These are phyloP conservation scores for Leucocoprinus leucothites DNA, from an alignment of 768 basidiomycete species.

Conservation along the genomic window DNA sequence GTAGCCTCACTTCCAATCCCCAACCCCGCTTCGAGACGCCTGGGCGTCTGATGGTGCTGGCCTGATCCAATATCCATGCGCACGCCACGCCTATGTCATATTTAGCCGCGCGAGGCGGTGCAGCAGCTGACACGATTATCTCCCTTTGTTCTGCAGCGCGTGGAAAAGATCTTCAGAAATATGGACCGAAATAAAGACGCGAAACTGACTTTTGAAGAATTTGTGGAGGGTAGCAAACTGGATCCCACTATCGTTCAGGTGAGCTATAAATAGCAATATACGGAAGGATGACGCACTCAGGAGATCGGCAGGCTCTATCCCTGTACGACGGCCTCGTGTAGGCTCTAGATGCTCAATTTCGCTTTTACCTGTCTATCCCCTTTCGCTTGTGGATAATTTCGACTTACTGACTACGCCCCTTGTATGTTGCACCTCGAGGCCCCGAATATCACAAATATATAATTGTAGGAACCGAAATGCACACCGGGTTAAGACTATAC, in stretches of 20 bases:
- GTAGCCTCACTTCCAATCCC: slow-evolving; percentile 13
- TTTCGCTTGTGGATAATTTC: neutral
- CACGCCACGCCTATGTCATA: neutral
- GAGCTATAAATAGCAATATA: slow-evolving; percentile 15
- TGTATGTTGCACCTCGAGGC: slow-evolving; percentile 7
- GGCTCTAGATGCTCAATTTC: slow-evolving; percentile 10
- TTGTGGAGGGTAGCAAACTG: slow-evolving; percentile 97
- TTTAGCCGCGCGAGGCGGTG: slow-evolving; percentile 5
- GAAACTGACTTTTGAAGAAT: slow-evolving; percentile 91
- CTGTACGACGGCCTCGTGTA: slow-evolving; percentile 94
- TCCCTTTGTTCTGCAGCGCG: slow-evolving; percentile 55
- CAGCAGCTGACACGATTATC: slow-evolving; percentile 14
- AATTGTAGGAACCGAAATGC: slow-evolving; percentile 15
- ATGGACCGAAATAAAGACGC: slow-evolving; percentile 98
- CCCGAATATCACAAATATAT: slow-evolving; percentile 4
- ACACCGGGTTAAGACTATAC: slow-evolving; percentile 23
- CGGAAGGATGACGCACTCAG: slow-evolving; percentile 12
- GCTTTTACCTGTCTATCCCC: slow-evolving; percentile 2
- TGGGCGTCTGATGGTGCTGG: neutral
- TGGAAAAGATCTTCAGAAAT: slow-evolving; percentile 96
- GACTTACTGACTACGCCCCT: slow-evolving; percentile 6
- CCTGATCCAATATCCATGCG: neutral
- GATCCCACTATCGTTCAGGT: slow-evolving; percentile 99
- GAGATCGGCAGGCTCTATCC: slow-evolving; percentile 70
- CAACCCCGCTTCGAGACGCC: slow-evolving; percentile 1